Evolutionary conservation across 345 rosid species (phyloP).

Genomic region (Carallia brachiata): DNA sequence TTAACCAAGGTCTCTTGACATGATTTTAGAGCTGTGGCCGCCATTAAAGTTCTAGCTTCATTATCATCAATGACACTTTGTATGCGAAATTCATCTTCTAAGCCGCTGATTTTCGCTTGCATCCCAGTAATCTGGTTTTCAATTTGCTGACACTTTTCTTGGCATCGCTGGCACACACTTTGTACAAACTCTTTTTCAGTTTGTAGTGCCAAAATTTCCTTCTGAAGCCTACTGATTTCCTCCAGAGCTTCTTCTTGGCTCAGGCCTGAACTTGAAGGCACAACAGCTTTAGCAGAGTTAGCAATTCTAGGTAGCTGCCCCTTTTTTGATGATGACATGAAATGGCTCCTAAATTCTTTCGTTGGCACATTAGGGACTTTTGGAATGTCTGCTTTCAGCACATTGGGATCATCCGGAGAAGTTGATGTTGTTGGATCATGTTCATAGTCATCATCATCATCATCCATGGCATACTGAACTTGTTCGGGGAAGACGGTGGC

Average conservation of each 20-base stretch:
- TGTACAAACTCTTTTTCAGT: constrained; percentile 72
- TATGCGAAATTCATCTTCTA: constrained; percentile 77
- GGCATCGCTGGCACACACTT: constrained; percentile 52
- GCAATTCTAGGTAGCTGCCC: constrained; percentile 35
- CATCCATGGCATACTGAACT: constrained; percentile 50
- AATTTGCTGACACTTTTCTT: constrained; percentile 49
- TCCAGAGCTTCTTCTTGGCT: constrained; percentile 53
- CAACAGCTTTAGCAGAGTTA: constrained; percentile 28
- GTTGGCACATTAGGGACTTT: constrained; percentile 42
- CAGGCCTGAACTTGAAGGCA: constrained; percentile 47
- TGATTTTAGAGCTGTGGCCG: constrained; percentile 63
- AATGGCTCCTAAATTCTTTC: constrained; percentile 45
- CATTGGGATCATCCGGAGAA: constrained; percentile 15
- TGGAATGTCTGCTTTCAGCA: constrained; percentile 37
- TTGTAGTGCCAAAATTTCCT: constrained; percentile 63
- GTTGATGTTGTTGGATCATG: constrained; percentile 7
- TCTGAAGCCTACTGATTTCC: constrained; percentile 67
- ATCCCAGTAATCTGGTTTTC: constrained; percentile 53
- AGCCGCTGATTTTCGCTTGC: constrained; percentile 55
- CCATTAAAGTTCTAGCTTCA: constrained; percentile 80
- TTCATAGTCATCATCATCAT: constrained; percentile 23
- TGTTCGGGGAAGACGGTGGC: constrained; percentile 73
- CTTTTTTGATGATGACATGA: constrained; percentile 32
- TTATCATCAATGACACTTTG: constrained; percentile 54
- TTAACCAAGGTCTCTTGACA: constrained; percentile 57